Conservation (phyloP, 108 stramenopile genomes). For the Schizochytrium sp. region DNA sequence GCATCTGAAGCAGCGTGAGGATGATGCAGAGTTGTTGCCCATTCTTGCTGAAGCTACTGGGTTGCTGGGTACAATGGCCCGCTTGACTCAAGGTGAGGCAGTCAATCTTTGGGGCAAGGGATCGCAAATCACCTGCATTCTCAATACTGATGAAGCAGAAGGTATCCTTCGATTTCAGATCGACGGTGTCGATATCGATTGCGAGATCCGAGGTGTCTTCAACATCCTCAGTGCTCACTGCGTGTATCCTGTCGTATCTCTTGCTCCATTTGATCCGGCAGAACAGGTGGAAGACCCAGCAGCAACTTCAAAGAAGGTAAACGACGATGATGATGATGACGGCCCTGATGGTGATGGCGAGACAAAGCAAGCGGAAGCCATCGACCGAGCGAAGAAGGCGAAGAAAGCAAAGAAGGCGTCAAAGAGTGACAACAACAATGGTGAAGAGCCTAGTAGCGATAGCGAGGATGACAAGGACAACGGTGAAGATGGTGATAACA, state of each 20-base stretch:
- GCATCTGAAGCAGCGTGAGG: neutral
- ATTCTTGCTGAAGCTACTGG: constrained; percentile 14
- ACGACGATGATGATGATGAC: neutral
- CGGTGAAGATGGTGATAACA: constrained; percentile 1
- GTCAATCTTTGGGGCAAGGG: constrained; percentile 54
- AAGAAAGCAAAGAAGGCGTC: neutral
- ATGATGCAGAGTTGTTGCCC: neutral
- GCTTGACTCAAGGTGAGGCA: neutral
- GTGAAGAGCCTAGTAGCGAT: neutral
- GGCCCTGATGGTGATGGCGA: neutral
- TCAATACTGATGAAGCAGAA: constrained; percentile 40
- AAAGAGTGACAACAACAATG: neutral
- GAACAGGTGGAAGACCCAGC: neutral
- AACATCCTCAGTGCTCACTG: constrained; percentile 43
- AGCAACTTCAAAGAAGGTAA: neutral
- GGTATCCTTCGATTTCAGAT: constrained; percentile 5
- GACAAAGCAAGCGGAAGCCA: neutral
- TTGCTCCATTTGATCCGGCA: constrained; percentile 60
- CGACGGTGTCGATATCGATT: constrained; percentile 1
- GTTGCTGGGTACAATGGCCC: constrained; percentile 32
- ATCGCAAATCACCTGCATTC: constrained; percentile 4
- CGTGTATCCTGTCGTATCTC: constrained; percentile 59
- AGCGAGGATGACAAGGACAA: neutral
- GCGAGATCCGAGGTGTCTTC: constrained; percentile 27
- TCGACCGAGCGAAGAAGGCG: neutral